These are phyloP conservation scores for Aristolochia californica DNA, from an alignment of 164 flowering plant genomes.

Conservation along the genomic window DNA sequence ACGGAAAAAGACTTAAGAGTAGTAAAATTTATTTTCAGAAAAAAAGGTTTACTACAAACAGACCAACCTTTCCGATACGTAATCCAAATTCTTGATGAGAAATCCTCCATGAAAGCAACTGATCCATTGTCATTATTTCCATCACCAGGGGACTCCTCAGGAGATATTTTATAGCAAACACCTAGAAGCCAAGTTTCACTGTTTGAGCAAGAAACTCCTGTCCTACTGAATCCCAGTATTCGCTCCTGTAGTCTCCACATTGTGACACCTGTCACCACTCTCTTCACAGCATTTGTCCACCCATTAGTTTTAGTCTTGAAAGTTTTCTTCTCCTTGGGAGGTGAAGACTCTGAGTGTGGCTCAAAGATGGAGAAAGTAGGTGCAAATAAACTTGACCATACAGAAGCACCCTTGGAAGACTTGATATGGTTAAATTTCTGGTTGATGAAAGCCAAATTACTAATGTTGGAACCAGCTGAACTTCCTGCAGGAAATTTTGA, in stretches of 20 bases:
- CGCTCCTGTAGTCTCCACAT: slow-evolving; percentile 80
- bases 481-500: slow-evolving; percentile 22
- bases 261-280: slow-evolving; percentile 45
- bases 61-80: slow-evolving; percentile 95
- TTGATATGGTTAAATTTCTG: slow-evolving; percentile 22
- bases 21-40: not conserved
- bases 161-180: slow-evolving; percentile 45
- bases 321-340: slow-evolving; percentile 22
- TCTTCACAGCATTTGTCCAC: slow-evolving; percentile 57
- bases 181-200: slow-evolving; percentile 93
- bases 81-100: slow-evolving; percentile 68
- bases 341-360: slow-evolving; percentile 21
- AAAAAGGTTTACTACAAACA: not conserved
- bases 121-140: slow-evolving; percentile 26
- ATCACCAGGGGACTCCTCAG: slow-evolving; percentile 33
- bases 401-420: slow-evolving; percentile 25
- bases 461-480: slow-evolving; percentile 19
- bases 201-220: slow-evolving; percentile 40
- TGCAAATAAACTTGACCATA: slow-evolving; percentile 45
- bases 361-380: slow-evolving; percentile 52
- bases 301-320: slow-evolving; percentile 27
- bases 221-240: slow-evolving; percentile 43
- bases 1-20: not conserved
- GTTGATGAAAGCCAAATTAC: slow-evolving; percentile 15
- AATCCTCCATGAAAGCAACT: slow-evolving; percentile 58